Base-by-base conservation (phyloP, 805 yeast species). In the Barnettozyma sp. region DNA sequence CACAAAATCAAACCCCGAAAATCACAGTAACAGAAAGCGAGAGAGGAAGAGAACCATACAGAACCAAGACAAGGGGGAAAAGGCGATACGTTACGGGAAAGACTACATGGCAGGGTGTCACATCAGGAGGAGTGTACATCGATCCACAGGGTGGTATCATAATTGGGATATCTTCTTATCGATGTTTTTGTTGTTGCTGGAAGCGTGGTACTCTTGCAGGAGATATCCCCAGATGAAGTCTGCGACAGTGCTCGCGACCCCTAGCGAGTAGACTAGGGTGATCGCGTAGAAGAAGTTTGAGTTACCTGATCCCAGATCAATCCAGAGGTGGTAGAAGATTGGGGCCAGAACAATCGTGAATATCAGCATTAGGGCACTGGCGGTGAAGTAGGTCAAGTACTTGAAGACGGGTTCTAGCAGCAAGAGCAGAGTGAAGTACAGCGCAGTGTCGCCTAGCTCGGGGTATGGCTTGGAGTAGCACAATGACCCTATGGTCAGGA, bases 211-310 rank as follows among this genome's bases (percentile, higher is more conserved):
- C 11, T 40, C 41, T 30, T 39, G 41, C 19, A 45, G 46, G 8
- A 49, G 22, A 22, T 41, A 50, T 2, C 84, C 84, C 95, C 97
- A 87, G 10, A 81, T 61, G 45, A 84, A 72, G 50, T 92, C 97
- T 28, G 80, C 69, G 13, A 87, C 50, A 3, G 84, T 65, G 21
- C 83, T 57, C 0, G 78, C 75, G 45, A 86, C 69, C 4, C 87
- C 83, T 7, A 77, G 63, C 0, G 83, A 78, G 58, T 86, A 81
- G 3, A 81, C 83, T 40, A 92, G 68, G 4, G 92, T 85, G 49
- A 92, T 82, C 25, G 97, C 96, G 63, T 90, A 92, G 63, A 87
- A 92, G 65, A 92, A 92, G 59, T 92, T 92, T 35, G 96, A 79
- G 61, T 92, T 92, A 19, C 98, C 99, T 22, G 92, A 85, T 11